phyloP scores from a whole-genome alignment of 345 rosid genomes.

The Cardamine resedifolia region DNA sequence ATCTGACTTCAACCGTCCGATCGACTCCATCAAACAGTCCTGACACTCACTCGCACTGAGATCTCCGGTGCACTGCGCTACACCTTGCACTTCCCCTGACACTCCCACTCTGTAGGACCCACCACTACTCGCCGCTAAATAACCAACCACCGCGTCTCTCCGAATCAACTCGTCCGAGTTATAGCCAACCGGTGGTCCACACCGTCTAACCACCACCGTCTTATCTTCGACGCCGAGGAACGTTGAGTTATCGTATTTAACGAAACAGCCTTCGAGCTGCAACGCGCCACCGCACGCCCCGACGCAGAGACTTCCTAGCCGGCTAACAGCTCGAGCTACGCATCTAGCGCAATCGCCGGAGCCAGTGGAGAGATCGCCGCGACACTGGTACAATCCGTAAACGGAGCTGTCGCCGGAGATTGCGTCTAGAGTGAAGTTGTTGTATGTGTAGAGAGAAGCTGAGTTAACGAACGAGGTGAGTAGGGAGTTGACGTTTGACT shows the following conservation, averaged over 20 bases:
- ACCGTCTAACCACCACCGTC: slow-evolving; percentile 45
- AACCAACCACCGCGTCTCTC: slow-evolving; percentile 60
- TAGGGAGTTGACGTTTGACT: slow-evolving; percentile 68
- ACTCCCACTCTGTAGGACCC: slow-evolving; percentile 58
- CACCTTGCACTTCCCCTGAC: slow-evolving; percentile 51
- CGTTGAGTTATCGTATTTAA: slow-evolving; percentile 53
- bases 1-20: slow-evolving; percentile 55
- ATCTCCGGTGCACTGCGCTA: slow-evolving; percentile 84
- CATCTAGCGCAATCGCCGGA: slow-evolving; percentile 61
- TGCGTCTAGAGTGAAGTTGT: slow-evolving; percentile 55
- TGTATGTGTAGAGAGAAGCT: slow-evolving; percentile 66
- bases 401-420: slow-evolving; percentile 37
- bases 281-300: slow-evolving; percentile 63
- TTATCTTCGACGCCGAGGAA: slow-evolving; percentile 67
- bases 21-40: slow-evolving; percentile 82
- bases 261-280: slow-evolving; percentile 77
- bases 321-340: slow-evolving; percentile 62
- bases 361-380: slow-evolving; percentile 68
- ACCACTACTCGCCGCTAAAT: slow-evolving; percentile 41
- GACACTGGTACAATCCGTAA: slow-evolving; percentile 83
- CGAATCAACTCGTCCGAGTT: slow-evolving; percentile 49
- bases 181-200: slow-evolving; percentile 60
- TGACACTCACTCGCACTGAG: slow-evolving; percentile 71
- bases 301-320: slow-evolving; percentile 59
- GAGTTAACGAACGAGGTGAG: slow-evolving; percentile 86